Evolutionary conservation across 2,329 filamentous ascomycete species (phyloP), one percentile per base, ranked within the genome.

Genomic region (Fonsecaea erecta): DNA sequence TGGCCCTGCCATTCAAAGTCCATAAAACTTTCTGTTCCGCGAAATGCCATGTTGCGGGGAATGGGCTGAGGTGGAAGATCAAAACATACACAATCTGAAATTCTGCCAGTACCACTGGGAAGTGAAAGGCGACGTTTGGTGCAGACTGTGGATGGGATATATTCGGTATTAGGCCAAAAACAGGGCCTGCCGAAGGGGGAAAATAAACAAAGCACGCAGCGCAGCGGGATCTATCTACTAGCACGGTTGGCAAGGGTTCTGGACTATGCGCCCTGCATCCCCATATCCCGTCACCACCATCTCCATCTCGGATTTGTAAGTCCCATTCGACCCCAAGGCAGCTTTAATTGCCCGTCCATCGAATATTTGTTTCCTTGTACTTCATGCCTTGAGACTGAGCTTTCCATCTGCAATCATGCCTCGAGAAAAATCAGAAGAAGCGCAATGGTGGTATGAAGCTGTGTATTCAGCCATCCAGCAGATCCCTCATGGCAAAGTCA

Each of bases 391-490:
- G n/a, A 14, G 6, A 30, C 12, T n/a, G n/a, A 34, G 14, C 28
- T 14, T 7, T 40, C 2, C 6, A n/a, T 40, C 16, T 26, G n/a
- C 14, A 64, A 7, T 32, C 43, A 82, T 82, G 80, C 72, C 80
- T 48, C 78, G 80, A 59, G 69, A 68, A 48, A 70, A 71, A 61
- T 76, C 79, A 16, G 80, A 83, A 64, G 81, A 82, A 73, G 80
- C 79, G 37, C 79, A 81, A 67, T 78, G 75, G 74, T 83, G 80
- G 80, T 80, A 80, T 68, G 78, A 81, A 66, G 83, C 90, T 52
- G 93, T 97, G 56, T 97, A 96, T 79, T 80, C 83, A 65, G 92
- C 93, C 14, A 86, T 97, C 2, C 91, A 94, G 77, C 88, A 97
- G 76, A 90, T 98, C 34, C 94, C 95, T 0, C 75, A 78, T 8